These are phyloP conservation scores for Geotrichum ghanense DNA, from an alignment of 805 yeast species.

Conservation along the genomic window DNA sequence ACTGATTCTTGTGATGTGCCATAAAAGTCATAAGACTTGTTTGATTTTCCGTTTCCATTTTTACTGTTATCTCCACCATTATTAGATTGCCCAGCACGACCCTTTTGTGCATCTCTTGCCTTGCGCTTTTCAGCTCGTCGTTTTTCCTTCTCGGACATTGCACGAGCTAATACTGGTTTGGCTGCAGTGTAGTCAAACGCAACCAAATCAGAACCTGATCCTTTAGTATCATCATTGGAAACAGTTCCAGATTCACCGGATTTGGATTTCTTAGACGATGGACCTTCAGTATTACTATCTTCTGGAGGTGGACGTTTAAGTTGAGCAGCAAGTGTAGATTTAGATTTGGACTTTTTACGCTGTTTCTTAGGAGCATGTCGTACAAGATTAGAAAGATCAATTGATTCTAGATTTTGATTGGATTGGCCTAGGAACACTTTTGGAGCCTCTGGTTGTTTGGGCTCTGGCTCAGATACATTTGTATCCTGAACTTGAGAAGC, in stretches of 20 bases:
- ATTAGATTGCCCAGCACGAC: no score
- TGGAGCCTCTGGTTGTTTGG: background rate
- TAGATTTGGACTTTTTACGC: background rate
- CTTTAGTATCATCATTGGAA: no score
- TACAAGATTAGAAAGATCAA: background rate
- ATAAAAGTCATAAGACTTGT: background rate
- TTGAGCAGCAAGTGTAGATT: background rate
- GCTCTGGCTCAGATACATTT: background rate
- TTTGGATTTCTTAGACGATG: background rate
- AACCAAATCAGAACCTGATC: no score
- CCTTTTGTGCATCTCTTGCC: background rate
- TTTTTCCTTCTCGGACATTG: background rate
- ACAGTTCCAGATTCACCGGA: background rate
- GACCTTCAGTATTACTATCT: background rate
- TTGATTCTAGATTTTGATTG: background rate
- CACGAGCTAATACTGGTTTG: background rate
- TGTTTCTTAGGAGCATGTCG: background rate
- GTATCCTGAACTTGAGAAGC: background rate
- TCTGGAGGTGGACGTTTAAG: background rate
- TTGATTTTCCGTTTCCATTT: background rate
- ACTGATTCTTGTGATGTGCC: background rate
- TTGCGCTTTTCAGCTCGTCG: background rate
- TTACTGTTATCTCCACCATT: no score
- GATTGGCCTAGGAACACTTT: background rate
- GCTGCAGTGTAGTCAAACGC: background rate